phyloP scores from a whole-genome alignment of 1,284 basidiomycete genomes.

The Wolfiporia cocos region DNA sequence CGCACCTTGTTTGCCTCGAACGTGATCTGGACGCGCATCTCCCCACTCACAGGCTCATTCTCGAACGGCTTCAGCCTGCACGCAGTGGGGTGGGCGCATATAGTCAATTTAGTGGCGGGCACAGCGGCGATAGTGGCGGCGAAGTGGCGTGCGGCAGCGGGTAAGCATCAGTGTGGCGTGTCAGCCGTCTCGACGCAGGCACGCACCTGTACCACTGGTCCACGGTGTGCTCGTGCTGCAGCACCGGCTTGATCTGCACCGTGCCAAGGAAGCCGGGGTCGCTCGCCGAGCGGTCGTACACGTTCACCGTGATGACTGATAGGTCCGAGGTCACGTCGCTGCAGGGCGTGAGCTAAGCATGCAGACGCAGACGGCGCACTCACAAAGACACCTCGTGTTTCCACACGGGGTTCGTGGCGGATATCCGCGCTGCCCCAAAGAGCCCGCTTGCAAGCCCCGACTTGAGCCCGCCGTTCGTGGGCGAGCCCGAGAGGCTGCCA shows the following conservation, averaged over 20 bases:
- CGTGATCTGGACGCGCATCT: conserved; percentile 92
- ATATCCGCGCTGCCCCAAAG: conserved; percentile 52
- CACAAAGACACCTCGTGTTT: conserved; percentile 98
- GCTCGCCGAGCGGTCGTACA: conserved; percentile 84
- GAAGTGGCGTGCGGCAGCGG: not conserved
- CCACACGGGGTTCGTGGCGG: conserved; percentile 92
- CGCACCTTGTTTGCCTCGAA: conserved; percentile 87
- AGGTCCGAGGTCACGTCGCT: conserved; percentile 94
- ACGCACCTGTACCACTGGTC: conserved; percentile 95
- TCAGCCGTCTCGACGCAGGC: not conserved
- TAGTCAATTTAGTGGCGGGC: not conserved
- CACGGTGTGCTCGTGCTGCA: conserved; percentile 89
- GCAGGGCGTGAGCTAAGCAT: not conserved
- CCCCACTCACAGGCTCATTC: conserved; percentile 81
- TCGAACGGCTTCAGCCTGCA: conserved; percentile 77
- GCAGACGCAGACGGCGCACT: conserved; percentile 32
- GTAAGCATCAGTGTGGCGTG: not conserved
- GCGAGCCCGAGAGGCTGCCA: conserved; percentile 27
- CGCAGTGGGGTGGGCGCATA: not conserved
- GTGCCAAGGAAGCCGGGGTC: conserved; percentile 91
- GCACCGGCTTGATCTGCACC: conserved; percentile 85
- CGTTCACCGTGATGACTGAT: conserved; percentile 83
- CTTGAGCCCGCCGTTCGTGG: conserved; percentile 32
- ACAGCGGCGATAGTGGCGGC: not conserved
- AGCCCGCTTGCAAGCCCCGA: conserved; percentile 36